These are phyloP conservation scores for Globisporangium nunn DNA, from an alignment of 352 stramenopile genomes.

Conservation along the genomic window DNA sequence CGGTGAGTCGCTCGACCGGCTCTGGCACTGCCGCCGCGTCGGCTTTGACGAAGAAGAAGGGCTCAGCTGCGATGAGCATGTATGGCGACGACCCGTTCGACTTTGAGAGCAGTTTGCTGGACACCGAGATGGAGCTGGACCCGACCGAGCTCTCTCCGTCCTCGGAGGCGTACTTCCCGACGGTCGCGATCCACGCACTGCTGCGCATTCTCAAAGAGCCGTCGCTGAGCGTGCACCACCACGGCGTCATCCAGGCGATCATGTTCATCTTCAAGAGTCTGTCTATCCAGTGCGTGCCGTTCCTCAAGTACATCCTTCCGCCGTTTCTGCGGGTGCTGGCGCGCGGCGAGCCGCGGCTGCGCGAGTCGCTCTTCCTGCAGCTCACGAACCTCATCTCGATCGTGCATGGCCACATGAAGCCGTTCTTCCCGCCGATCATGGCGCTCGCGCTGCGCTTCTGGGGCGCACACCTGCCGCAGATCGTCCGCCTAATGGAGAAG, in stretches of 20 bases:
- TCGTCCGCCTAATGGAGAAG: constrained; percentile 94
- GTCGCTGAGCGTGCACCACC: constrained; percentile 93
- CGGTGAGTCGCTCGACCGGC: constrained; percentile 16
- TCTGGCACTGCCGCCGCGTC: constrained; percentile 12
- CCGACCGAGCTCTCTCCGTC: constrained; percentile 60
- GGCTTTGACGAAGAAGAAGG: constrained; percentile 20
- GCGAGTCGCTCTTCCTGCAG: constrained; percentile 96
- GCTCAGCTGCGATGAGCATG: constrained; percentile 7
- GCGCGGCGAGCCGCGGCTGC: constrained; percentile 86
- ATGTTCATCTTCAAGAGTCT: constrained; percentile 99
- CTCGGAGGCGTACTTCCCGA: constrained; percentile 95
- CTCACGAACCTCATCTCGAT: constrained; percentile 94
- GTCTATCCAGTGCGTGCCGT: constrained; percentile 92
- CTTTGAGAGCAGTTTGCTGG: constrained; percentile 60
- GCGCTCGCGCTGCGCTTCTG: constrained; percentile 95
- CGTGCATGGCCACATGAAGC: constrained; percentile 93
- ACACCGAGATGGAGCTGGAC: constrained; percentile 59
- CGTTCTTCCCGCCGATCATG: constrained; percentile 96
- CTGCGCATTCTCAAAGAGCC: constrained; percentile 95
- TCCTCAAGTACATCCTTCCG: constrained; percentile 96
- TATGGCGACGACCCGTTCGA: constrained; percentile 41
- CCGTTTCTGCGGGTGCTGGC: constrained; percentile 94
- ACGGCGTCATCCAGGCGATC: constrained; percentile 96
- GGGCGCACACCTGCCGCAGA: constrained; percentile 92
- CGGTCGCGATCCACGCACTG: constrained; percentile 94